These are phyloP conservation scores for Trichoderma asperelloides DNA, from an alignment of 495 filamentous ascomycete species.

Conservation along the genomic window DNA sequence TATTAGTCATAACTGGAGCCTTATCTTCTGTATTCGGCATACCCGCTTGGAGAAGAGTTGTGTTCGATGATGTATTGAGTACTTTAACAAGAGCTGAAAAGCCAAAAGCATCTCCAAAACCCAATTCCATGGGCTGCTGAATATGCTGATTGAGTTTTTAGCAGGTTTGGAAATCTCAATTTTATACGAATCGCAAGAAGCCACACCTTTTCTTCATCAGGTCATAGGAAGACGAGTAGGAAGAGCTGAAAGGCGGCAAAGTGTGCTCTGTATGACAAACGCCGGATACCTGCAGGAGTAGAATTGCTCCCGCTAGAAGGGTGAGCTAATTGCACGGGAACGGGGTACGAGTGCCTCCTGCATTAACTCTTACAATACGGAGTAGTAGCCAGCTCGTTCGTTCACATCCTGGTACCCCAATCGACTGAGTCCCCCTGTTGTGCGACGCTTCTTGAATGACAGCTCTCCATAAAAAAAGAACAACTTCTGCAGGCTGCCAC, in stretches of 20 bases:
- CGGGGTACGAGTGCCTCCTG: slow-evolving; percentile 1
- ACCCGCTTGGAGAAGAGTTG: background rate
- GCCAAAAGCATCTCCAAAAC: background rate
- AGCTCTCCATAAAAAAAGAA: background rate
- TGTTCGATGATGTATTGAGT: background rate
- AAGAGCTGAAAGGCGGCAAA: background rate
- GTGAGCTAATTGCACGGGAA: background rate
- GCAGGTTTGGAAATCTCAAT: background rate
- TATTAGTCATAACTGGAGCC: background rate
- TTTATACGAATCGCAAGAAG: background rate
- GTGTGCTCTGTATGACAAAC: slow-evolving; percentile 3
- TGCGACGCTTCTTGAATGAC: background rate
- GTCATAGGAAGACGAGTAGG: background rate
- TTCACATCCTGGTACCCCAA: background rate
- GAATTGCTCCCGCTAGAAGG: background rate
- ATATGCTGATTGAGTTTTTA: background rate
- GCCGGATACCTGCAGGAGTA: background rate
- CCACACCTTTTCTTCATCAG: background rate
- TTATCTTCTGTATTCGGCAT: background rate
- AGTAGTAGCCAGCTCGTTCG: background rate
- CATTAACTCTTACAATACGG: background rate
- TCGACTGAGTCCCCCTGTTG: background rate
- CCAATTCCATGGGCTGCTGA: background rate
- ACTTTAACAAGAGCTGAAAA: background rate
- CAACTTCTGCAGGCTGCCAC: background rate